Evolutionary conservation across 441 rosid genomes (phyloP), one percentile per base, ranked within the genome.

Genomic region (Pelargonium cotyledonis): DNA sequence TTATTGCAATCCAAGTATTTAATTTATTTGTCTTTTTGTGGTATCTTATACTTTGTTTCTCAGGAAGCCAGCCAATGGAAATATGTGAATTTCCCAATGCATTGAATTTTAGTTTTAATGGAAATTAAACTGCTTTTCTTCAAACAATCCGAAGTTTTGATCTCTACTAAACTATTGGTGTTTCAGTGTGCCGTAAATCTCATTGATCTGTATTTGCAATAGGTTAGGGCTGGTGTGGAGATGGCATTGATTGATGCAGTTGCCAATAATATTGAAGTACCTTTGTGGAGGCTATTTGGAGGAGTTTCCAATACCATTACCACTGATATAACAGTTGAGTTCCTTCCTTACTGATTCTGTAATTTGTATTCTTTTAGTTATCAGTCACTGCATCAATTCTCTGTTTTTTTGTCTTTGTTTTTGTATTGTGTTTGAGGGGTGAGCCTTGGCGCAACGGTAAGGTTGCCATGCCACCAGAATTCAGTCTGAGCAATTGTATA

Each of bases 211-310:
- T 76, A 74, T 71, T 67, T 68, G 66, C 70, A 65, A 72, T 78
- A 94, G 98, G 93, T 89, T 68, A 85, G 95, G 78, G 95, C 92
- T 0, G 98, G 95, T 67, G 70, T 91, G 53, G 98, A 94, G 87
- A 91, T 91, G 97, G 96, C 98, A n/a, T 71, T 91, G 81, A 84
- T 91, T 68, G 97, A 89, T 85, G 96, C 96, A 41, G 91, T 76
- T 65, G 93, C 97, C 71, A 87, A 83, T 66, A 87, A 90, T 78
- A 77, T 87, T 49, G 80, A 82, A 55, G 63, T 79, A 62, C 96
- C 97, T 11, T 65, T 91, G 73, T 88, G 97, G 96, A 85, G 85
- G 75, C 82, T 91, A 38, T 94, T 91, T 46, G 97, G 97, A 75
- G 97, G 96, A 65, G 85, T 81, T 77, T 86, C 95, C 7, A 79